Base-by-base conservation (phyloP, 306 rosid genomes). In the Casuarina cunninghamiana region DNA sequence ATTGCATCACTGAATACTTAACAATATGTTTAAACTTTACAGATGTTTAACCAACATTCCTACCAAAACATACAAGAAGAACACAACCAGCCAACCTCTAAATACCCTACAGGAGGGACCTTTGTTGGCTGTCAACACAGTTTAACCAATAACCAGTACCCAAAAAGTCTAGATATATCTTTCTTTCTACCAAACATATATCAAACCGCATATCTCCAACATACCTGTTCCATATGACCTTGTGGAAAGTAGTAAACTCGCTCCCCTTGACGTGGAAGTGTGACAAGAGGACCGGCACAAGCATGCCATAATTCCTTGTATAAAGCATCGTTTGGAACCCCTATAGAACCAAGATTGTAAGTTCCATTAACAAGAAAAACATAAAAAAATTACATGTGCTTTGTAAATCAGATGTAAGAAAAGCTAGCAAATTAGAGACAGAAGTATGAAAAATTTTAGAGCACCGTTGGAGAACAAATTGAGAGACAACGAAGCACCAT, bases 141-240 rank as follows among this genome's bases (percentile, higher is more conserved):
- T 58, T 58, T 58, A 5, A 58, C 65, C 65, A 9, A 58, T 21
- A 8, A 58, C 41, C 0, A 3, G 4, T 5, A 61, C 35, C 68
- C 68, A 61, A 61, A 35, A 61, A 35, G 21, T 4, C 43, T 1
- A 61, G 35, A 9, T 3, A 57, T 51, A 57, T 21, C 43, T 10
- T 11, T 1, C 68, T 13, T 11, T 35, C 16, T 67, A 67, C 5
- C 3, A 42, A 42, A 2, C 43, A 32, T 7, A 63, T 62, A 21
- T 41, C 49, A 44, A 63, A 71, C 57, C 26, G 32, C 21, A 17
- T 19, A 53, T 9, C 17, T 72, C 49, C 21, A 15, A 71, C 61
- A 70, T 83, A 94, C 98, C 95, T 94, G 98, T 84, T 94, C 98
- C 98, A 94, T 94, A 61, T 94, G 98, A 85, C 98, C 98, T 86